phyloP scores from a whole-genome alignment of 1,139 yeast species.

The Kodamaea plutei region DNA sequence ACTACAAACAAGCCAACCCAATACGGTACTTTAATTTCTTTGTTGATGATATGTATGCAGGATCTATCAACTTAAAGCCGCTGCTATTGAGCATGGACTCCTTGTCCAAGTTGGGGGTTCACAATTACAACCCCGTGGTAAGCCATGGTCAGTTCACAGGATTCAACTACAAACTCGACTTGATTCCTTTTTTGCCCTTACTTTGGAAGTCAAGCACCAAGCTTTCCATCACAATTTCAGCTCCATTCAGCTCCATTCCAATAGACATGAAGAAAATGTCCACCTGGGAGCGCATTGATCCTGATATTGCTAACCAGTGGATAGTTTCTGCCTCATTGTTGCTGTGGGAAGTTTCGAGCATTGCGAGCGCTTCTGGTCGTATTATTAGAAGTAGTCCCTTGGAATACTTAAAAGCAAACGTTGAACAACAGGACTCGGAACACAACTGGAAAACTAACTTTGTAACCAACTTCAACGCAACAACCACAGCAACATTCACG shows the following conservation, averaged over 20 bases:
- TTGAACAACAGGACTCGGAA: conserved; percentile 1
- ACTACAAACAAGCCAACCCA: conserved; percentile 20
- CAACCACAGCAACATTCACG: conserved; percentile 3
- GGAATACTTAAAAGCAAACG: not conserved
- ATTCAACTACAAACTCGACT: conserved; percentile 24
- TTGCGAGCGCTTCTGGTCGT: conserved; percentile 1
- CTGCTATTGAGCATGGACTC: conserved; percentile 22
- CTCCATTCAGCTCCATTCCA: conserved; percentile 15
- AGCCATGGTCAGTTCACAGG: conserved; percentile 25
- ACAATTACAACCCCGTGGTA: conserved; percentile 23
- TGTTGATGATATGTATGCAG: conserved; percentile 18
- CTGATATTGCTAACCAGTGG: conserved; percentile 2
- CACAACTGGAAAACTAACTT: conserved; percentile 4
- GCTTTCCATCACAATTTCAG: conserved; percentile 20
- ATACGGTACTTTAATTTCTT: conserved; percentile 24
- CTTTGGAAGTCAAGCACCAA: conserved; percentile 24
- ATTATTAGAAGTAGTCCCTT: not conserved
- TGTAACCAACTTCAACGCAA: conserved; percentile 3
- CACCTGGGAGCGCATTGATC: not conserved
- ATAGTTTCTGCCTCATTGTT: conserved; percentile 4
- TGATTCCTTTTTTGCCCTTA: conserved; percentile 24
- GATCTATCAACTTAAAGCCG: conserved; percentile 25
- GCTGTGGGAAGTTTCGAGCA: conserved; percentile 6
- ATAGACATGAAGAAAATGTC: conserved; percentile 1
- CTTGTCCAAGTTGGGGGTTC: conserved; percentile 8